These are phyloP conservation scores for Canariomyces notabilis DNA, from an alignment of 2,329 filamentous ascomycete genomes.

Conservation along the genomic window DNA sequence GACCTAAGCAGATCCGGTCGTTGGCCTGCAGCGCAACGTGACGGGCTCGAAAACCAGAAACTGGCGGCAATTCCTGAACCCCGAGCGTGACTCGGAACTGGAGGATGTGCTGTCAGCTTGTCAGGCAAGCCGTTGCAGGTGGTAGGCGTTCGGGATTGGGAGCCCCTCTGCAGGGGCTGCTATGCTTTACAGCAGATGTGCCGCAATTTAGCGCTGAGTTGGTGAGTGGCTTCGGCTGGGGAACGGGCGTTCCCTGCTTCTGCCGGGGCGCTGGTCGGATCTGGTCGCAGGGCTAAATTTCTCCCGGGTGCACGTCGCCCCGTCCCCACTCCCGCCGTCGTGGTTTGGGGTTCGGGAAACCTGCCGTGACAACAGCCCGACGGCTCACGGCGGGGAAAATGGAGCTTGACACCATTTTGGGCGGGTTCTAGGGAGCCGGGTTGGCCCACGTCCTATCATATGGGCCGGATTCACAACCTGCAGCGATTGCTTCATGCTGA, in stretches of 20 bases:
- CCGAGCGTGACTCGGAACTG: neutral
- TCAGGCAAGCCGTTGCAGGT: neutral
- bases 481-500: neutral
- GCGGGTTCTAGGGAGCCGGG: too few relatives aligned
- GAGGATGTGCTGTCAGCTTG: neutral
- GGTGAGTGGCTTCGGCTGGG: neutral
- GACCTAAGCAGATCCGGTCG: too few relatives aligned
- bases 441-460: conserved; percentile 21
- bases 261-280: too few relatives aligned
- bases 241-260: neutral
- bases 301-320: conserved; percentile 22
- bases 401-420: conserved; percentile 23
- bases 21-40: too few relatives aligned
- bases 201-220: too few relatives aligned
- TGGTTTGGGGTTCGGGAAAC: conserved; percentile 20
- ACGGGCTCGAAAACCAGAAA: too few relatives aligned
- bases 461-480: conserved; percentile 17
- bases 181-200: too few relatives aligned
- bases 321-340: conserved; percentile 24
- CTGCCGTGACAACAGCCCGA: conserved; percentile 25
- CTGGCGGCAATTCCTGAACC: neutral
- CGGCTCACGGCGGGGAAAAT: conserved; percentile 25
- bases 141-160: neutral
- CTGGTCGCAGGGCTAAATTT: conserved; percentile 27
- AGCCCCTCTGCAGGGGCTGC: too few relatives aligned